Conservation (phyloP, 176 grass and related monocot genomes). For the Saccharum officinarum region DNA sequence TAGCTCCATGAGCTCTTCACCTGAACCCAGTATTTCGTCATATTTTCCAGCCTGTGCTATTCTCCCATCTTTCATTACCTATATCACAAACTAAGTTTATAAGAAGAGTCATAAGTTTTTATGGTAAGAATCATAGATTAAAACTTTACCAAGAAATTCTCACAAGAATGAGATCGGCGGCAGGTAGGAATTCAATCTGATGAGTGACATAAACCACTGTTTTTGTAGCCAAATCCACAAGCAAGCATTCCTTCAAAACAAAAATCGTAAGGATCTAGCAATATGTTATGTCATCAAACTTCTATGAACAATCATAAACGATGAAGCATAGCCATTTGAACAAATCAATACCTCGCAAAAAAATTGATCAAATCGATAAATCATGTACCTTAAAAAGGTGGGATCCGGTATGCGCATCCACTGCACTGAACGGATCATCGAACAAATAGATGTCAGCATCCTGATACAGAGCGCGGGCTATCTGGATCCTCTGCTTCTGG, state of each 20-base stretch:
- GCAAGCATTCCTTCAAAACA: constrained; percentile 75
- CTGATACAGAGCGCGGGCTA: constrained; percentile 54
- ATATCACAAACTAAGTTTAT: not conserved
- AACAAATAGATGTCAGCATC: constrained; percentile 46
- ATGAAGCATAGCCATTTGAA: not conserved
- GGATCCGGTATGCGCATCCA: constrained; percentile 57
- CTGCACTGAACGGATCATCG: constrained; percentile 51
- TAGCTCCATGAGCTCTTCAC: constrained; percentile 83
- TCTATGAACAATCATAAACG: not conserved
- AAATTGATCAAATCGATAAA: not conserved
- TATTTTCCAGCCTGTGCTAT: constrained; percentile 80
- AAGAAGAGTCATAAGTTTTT: not conserved
- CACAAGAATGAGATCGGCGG: constrained; percentile 90
- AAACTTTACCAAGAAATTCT: constrained; percentile 26
- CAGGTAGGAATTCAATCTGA: constrained; percentile 86
- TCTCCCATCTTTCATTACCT: constrained; percentile 80
- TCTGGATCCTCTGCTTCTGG: constrained; percentile 54
- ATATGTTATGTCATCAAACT: not conserved
- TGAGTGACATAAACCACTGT: constrained; percentile 95
- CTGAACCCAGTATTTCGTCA: constrained; percentile 51
- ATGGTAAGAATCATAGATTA: not conserved
- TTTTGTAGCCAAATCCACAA: constrained; percentile 63
- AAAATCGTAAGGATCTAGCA: not conserved
- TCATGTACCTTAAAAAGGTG: constrained; percentile 48
- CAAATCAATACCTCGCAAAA: too few species aligned